Percentiles rank a stretch among this genome's conserved stretches.
phyloP scores from a whole-genome alignment of 2,329 filamentous ascomycete species.

The Diatrype stigma region DNA sequence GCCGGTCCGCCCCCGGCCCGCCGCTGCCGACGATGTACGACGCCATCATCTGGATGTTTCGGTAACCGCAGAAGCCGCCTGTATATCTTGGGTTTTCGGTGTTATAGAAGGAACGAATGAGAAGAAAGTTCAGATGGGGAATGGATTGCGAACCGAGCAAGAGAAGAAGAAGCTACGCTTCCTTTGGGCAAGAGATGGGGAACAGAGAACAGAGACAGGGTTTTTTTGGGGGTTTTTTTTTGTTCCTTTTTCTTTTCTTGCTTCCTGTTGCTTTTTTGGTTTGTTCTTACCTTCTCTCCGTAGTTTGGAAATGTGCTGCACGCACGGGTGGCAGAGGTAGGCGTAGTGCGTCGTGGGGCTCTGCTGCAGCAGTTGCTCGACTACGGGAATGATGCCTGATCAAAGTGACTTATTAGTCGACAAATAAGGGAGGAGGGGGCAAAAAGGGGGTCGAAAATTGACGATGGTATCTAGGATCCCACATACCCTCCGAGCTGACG shows the following conservation, averaged over 20 bases:
- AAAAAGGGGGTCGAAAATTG: too few species aligned
- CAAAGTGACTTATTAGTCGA: background rate
- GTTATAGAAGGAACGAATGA: too few species aligned
- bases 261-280: too few species aligned
- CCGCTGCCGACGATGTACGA: slow-evolving; percentile 67
- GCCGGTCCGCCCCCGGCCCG: slow-evolving; percentile 54
- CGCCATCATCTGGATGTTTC: slow-evolving; percentile 88
- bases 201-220: too few species aligned
- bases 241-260: too few species aligned
- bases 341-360: slow-evolving; percentile 63
- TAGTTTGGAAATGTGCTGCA: slow-evolving; percentile 78
- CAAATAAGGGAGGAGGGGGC: too few species aligned
- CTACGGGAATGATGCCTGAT: slow-evolving; percentile 54
- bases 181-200: too few species aligned
- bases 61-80: slow-evolving; percentile 91
- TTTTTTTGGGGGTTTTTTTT: too few species aligned
- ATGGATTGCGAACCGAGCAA: background rate
- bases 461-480: too few species aligned
- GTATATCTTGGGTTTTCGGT: too few species aligned
- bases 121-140: too few species aligned
- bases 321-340: slow-evolving; percentile 73
- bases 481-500: slow-evolving; percentile 47
- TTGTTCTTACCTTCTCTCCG: slow-evolving; percentile 60
- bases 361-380: slow-evolving; percentile 60
- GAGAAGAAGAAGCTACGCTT: too few species aligned